Evolutionary conservation across 352 stramenopile genomes (phyloP), one percentile per base, ranked within the genome.

Genomic region (Globisporangium mamillatum): DNA sequence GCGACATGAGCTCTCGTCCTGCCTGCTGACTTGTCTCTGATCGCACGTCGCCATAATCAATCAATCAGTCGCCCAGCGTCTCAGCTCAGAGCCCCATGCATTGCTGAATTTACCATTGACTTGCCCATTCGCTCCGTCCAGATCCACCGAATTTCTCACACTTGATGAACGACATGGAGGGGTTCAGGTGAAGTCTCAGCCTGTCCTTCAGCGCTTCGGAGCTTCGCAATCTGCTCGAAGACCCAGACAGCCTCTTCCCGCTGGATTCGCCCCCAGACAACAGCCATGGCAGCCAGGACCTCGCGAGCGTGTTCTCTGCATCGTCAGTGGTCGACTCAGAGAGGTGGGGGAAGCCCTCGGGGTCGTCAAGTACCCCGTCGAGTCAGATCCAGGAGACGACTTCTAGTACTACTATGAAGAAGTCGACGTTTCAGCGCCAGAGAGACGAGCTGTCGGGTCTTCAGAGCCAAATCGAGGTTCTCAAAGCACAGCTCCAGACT

Each of bases 391-490:
- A 41, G 38, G 44, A 18, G 18, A 9, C 44, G 7, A 44, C 10
- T 16, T 18, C 36, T 44, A 16, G 10, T 18, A 18, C 36, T 44
- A 44, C 36, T 1, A 34, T 0, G 3, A 63, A 65, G 27, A 65
- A 65, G 60, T 58, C 60, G 20, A 57, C 60, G 27, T 58, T 65
- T n/a, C 60, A 65, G 60, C 60, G 60, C 3, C 60, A 65, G 60
- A 48, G 32, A 34, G 60, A 65, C 25, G 60, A 65, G 25, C 18
- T 65, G 25, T 16, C 22, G 18, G 4, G 18, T 22, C 29, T 65
- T 20, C 60, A 22, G 60, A 6, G 25, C 44, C 44, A 65, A 18
- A 50, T 65, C 16, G 46, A 32, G 12, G 46, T n/a, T 6, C 60
- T 65, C 25, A 44, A 65, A 32, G n/a, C 27, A 3, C 36, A 58